These are phyloP conservation scores for Balansia obtecta DNA, from an alignment of 2,329 filamentous ascomycete species.

Conservation along the genomic window DNA sequence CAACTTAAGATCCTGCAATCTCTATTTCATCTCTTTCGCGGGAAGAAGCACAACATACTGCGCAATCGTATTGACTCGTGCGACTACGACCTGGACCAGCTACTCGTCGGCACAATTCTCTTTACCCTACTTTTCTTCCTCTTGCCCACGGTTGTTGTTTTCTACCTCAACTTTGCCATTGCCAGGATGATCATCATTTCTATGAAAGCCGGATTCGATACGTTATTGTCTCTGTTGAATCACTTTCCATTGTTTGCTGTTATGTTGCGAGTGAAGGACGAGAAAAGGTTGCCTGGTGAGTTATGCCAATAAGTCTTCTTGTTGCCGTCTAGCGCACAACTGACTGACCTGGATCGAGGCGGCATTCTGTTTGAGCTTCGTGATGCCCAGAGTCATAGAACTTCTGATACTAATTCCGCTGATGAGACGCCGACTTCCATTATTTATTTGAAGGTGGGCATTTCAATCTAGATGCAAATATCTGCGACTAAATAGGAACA, in stretches of 20 bases:
- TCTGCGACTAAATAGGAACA: not conserved
- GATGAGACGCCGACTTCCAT: slow-evolving; percentile 58
- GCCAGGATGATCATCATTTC: slow-evolving; percentile 92
- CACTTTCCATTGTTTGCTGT: slow-evolving; percentile 95
- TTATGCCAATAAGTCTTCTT: slow-evolving; percentile 12
- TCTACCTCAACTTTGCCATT: slow-evolving; percentile 91
- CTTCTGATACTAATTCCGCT: slow-evolving; percentile 24
- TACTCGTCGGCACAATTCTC: slow-evolving; percentile 88
- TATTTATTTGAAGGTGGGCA: slow-evolving; percentile 67
- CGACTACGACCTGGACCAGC: slow-evolving; percentile 95
- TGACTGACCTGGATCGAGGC: slow-evolving; percentile 11
- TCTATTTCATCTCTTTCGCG: slow-evolving; percentile 95
- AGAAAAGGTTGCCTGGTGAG: slow-evolving; percentile 69
- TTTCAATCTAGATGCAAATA: not conserved
- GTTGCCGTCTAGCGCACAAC: not conserved
- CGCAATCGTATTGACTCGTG: slow-evolving; percentile 97
- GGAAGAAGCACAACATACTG: slow-evolving; percentile 94
- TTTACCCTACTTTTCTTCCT: slow-evolving; percentile 94
- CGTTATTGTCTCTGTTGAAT: slow-evolving; percentile 82
- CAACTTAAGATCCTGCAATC: slow-evolving; percentile 93
- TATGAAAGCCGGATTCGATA: slow-evolving; percentile 84
- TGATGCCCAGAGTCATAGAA: slow-evolving; percentile 48
- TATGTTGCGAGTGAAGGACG: slow-evolving; percentile 93
- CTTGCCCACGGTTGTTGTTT: slow-evolving; percentile 87
- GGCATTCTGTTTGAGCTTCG: slow-evolving; percentile 85